Evolutionary conservation across 2,329 filamentous ascomycete genomes (phyloP), one percentile per base, ranked within the genome.

Genomic region (Hypoxylon sp.): DNA sequence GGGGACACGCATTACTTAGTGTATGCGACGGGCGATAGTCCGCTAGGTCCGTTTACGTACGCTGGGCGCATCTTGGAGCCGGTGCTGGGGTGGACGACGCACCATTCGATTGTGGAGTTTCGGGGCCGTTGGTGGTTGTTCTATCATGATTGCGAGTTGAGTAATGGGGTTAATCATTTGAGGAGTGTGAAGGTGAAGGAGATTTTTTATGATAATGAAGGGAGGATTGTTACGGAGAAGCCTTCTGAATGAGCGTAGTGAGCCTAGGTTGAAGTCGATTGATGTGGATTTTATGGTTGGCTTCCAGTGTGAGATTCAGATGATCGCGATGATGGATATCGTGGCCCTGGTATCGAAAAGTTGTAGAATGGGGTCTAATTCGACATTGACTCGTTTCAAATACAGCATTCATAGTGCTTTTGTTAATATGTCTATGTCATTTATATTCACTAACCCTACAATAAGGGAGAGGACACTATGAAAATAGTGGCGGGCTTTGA

Each of bases 31-130:
- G 86, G 89, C 0, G 82, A 87, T 4, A 89, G 80, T 63, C 91
- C 92, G 0, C 79, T 88, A 10, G 91, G 92, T 0, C 91, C 92
- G 0, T 94, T 94, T 73, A 91, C 87, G 0, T 94, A 93, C 68
- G 85, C 83, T 0, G 91, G 92, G 0, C 81, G 87, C 50, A 90
- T 94, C 60, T 78, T 94, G 52, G 91, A 93, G 82, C 92, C 91
- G 0, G 92, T 94, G 4, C 78, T 91, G 25, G 91, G 92, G 1
- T 94, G 92, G 92, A 94, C 92, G 46, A 94, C 92, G 60, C 92
- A 94, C 80, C 92, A 94, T 78, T 92, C 89, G 2, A 90, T 94
- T 71, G 90, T 90, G 9, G 90, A 93, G 82, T 93, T 91, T 75
- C 77, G 87, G 79, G 90, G 86, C 3, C 86, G 85, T 70, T 93